Evolutionary conservation across 2,329 filamentous ascomycete genomes (phyloP).

Genomic region (Arthrinium phaeospermum): DNA sequence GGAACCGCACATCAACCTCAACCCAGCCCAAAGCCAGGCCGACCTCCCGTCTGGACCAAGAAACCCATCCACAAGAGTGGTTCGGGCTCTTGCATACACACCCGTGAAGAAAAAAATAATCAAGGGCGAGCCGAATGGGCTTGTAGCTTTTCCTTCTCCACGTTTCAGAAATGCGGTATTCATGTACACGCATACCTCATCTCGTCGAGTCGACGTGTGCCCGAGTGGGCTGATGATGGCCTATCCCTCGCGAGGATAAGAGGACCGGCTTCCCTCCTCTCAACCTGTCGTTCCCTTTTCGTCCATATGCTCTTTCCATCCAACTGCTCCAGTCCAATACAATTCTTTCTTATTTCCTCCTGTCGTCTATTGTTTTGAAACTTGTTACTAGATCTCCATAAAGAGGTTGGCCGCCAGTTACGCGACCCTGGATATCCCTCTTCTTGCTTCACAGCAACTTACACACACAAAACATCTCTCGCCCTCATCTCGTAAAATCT

Average conservation of each 20-base stretch:
- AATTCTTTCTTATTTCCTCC: slow-evolving; percentile 30
- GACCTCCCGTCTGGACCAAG: slow-evolving; percentile 28
- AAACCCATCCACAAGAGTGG: slow-evolving; percentile 18
- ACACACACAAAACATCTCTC: slow-evolving; percentile 26
- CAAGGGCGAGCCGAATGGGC: not conserved
- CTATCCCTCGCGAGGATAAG: slow-evolving; percentile 40
- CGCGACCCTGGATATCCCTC: slow-evolving; percentile 32
- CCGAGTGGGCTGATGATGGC: slow-evolving; percentile 36
- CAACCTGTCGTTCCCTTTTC: slow-evolving; percentile 25
- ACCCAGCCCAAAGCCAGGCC: slow-evolving; percentile 29
- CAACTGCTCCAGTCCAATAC: slow-evolving; percentile 38
- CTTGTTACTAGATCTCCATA: slow-evolving; percentile 34
- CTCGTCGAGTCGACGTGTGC: slow-evolving; percentile 22
- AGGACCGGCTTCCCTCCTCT: slow-evolving; percentile 37
- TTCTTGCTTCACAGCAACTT: slow-evolving; percentile 33
- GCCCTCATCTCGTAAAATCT: not conserved
- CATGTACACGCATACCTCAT: slow-evolving; percentile 18
- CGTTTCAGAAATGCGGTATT: slow-evolving; percentile 39
- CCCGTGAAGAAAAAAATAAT: not conserved
- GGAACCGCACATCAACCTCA: slow-evolving; percentile 21
- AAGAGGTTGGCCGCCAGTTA: slow-evolving; percentile 31
- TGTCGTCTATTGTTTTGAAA: slow-evolving; percentile 31
- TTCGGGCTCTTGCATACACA: slow-evolving; percentile 29
- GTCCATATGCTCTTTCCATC: slow-evolving; percentile 34
- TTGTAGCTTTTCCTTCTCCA: slow-evolving; percentile 32